Base-by-base conservation (phyloP, 2,329 filamentous ascomycete species). In the Venturia asperata region DNA sequence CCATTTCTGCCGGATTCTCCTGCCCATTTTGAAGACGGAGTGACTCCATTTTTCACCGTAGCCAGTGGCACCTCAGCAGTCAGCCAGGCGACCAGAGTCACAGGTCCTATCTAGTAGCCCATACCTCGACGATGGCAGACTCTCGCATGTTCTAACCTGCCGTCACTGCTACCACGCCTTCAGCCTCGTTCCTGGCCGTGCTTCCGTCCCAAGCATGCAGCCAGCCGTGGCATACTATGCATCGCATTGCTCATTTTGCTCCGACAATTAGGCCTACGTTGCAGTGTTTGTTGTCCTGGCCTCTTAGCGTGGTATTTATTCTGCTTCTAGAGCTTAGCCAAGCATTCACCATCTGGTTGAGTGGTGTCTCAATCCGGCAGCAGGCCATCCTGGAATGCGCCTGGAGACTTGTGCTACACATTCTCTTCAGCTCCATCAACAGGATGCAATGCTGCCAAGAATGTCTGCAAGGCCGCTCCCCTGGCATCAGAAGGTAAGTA, bases 341-440 rank as follows among this genome's bases (percentile, higher is more conserved):
- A 58, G 52, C 52, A 58, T 58, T 61, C 39, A 45, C 37, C 15
- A 61, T 42, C 21, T 61, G 60, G 60, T 45, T 61, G 60, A 13
- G 42, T 45, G 37, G 60, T 61, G 60, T 61, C 60, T 42, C 60
- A 43, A 61, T 45, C 39, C 52, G 52, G 52, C 34, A 61, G 37
- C 21, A 41, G 27, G 37, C 39, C 60, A 45, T 42, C 60, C 42
- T 61, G 60, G 60, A 61, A 61, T 61, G 60, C 60, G 60, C 60
- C 60, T 61, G 60, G 42, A 39, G 39, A 42, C 17, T 61, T 39
- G 60, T 61, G 39, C 37, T 39, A 61, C 60, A 42, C 60, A 45
- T 42, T 45, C 42, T 45, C 60, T 61, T 61, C 60, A 61, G 34
- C 60, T 61, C 60, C 60, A 42, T 39, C 21, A 37, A 42, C 60